phyloP scores from a whole-genome alignment of 805 yeast species.

The Candida chauliodis region DNA sequence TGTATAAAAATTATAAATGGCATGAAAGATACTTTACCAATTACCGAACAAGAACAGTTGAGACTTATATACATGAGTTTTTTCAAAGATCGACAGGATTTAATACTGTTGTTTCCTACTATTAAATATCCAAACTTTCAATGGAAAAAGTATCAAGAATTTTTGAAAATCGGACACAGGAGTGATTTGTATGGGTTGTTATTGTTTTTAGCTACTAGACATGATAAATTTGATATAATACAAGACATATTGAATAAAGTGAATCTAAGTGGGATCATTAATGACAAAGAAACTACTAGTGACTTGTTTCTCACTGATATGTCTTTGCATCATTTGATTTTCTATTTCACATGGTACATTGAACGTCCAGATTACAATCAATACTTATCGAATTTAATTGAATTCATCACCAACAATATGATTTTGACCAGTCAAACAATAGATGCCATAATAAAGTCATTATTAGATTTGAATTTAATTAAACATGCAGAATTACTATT shows the following conservation, averaged over 20 bases:
- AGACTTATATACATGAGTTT: conserved; percentile 25
- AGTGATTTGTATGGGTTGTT: conserved; percentile 11
- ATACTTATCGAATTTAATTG: conserved; percentile 1
- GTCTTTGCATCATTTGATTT: conserved; percentile 8
- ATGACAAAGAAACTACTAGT: neutral
- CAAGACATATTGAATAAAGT: conserved; percentile 16
- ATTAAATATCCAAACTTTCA: conserved; percentile 16
- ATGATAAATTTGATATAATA: conserved; percentile 19
- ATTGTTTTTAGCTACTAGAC: conserved; percentile 27
- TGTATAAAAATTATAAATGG: conserved; percentile 26
- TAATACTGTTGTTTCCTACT: conserved; percentile 10
- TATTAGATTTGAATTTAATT: conserved; percentile 6
- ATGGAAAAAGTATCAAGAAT: conserved; percentile 17
- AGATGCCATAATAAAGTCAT: conserved; percentile 4
- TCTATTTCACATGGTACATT: conserved; percentile 7
- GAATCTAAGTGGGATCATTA: neutral
- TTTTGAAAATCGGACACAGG: conserved; percentile 11
- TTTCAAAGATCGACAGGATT: conserved; percentile 26
- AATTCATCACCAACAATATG: neutral
- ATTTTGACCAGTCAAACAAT: conserved; percentile 2
- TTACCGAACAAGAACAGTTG: conserved; percentile 28
- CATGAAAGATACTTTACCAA: conserved; percentile 23
- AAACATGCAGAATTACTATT: conserved; percentile 5
- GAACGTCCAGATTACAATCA: neutral
- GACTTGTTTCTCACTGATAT: neutral